Conservation (phyloP, 1,284 basidiomycete species). For the Entoloma clypeatum region DNA sequence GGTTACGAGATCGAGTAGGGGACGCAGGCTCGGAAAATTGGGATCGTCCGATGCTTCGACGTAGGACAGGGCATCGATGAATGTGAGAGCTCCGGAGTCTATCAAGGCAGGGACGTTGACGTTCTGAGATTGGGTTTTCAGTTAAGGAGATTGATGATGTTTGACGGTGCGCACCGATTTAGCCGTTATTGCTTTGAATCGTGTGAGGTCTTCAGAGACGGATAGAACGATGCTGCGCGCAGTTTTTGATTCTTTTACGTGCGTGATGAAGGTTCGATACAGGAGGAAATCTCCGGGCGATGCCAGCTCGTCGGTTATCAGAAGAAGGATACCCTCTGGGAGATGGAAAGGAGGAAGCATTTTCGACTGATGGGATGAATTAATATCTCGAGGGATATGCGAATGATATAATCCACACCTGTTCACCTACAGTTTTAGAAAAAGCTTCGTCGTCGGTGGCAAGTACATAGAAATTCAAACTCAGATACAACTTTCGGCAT, state of each 20-base stretch:
- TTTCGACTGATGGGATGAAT: no score
- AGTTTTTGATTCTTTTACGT: constrained; percentile 45
- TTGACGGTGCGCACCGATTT: constrained; percentile 46
- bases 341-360: constrained; percentile 47
- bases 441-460: no score
- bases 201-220: constrained; percentile 49
- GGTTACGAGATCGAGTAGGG: constrained; percentile 13
- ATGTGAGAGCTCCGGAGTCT: constrained; percentile 41
- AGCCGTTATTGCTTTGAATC: constrained; percentile 59
- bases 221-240: constrained; percentile 49
- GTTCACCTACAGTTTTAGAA: no score
- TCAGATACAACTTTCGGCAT: not conserved
- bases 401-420: no score
- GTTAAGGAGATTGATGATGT: not conserved
- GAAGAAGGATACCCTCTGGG: constrained; percentile 43
- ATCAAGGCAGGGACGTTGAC: constrained; percentile 48
- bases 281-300: constrained; percentile 68
- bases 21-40: constrained; percentile 25
- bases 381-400: no score
- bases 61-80: constrained; percentile 46
- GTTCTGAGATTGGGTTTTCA: constrained; percentile 36
- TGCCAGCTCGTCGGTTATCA: constrained; percentile 64
- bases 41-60: constrained; percentile 16
- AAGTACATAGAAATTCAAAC: no score
- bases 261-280: constrained; percentile 44